Evolutionary conservation across 2,329 filamentous ascomycete genomes (phyloP), one percentile per base, ranked within the genome.

Genomic region (Cytospora schulzeri): DNA sequence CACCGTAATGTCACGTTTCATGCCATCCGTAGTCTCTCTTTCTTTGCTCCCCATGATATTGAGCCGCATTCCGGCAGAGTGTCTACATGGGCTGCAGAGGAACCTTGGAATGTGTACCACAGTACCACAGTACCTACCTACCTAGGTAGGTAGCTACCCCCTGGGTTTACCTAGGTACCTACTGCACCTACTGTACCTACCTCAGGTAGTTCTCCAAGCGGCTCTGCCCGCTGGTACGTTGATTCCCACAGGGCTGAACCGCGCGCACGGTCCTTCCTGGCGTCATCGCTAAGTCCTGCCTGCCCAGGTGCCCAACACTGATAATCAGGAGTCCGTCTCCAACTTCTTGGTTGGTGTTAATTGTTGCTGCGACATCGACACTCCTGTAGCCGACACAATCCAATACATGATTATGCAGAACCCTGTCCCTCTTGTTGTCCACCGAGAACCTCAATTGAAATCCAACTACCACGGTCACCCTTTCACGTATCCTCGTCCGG

Each of bases 171-270:
- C n/a, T n/a, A n/a, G n/a, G n/a, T n/a, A n/a, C n/a, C n/a, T n/a
- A n/a, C n/a, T n/a, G n/a, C n/a, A n/a, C 17, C 7, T 19, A 45
- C 9, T n/a, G 14, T 45, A 31, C 33, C 33, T n/a, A n/a, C 12
- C 11, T 14, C 7, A 35, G 31, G 29, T 31, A n/a, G n/a, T 33
- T 11, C 31, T 33, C 8, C 31, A 33, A 15, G 33, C 33, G 33
- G 33, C 33, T 12, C 33, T 35, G 33, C 1, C 33, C 33, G 33
- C 33, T 3, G 11, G 7, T 24, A 24, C n/a, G 7, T 19, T 4
- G 45, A 29, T 56, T 26, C 53, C 61, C 55, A 63, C 61, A 58
- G 61, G 61, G 54, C 56, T 59, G 60, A 62, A 56, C n/a, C 35
- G 52, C 35, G 52, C n/a, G 52, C 60, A 50, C 33, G 41, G 53